Evolutionary conservation across 2,329 filamentous ascomycete species (phyloP).

Genomic region (Myriosclerotinia scirpicola): DNA sequence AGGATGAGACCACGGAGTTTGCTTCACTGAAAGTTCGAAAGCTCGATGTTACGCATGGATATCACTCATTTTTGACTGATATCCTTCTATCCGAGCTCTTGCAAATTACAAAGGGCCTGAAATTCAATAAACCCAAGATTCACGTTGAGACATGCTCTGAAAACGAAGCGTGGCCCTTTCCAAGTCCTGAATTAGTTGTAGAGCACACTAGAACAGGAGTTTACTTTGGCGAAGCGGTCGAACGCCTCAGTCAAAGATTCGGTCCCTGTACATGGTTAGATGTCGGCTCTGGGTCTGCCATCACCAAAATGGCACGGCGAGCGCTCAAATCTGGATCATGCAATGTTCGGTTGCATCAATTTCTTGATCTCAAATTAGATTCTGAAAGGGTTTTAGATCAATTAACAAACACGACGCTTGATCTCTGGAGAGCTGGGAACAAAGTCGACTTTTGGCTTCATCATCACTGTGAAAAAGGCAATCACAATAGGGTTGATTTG

Average conservation of each 20-base stretch:
- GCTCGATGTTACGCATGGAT: not conserved
- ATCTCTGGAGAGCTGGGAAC: constrained; percentile 39
- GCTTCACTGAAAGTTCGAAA: not conserved
- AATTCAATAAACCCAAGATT: not conserved
- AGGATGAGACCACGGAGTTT: not conserved
- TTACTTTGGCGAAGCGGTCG: not conserved
- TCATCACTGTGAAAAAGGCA: constrained; percentile 31
- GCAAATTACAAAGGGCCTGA: not conserved
- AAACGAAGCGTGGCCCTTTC: not conserved
- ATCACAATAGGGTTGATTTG: constrained; percentile 28
- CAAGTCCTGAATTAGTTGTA: not conserved
- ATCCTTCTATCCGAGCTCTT: not conserved
- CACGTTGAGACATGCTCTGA: not conserved
- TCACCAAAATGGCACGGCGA: not conserved
- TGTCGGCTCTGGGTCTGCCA: not conserved
- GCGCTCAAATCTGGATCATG: not conserved
- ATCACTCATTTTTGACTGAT: not conserved
- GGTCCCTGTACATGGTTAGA: not conserved
- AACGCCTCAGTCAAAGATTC: not conserved
- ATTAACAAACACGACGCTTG: constrained; percentile 33
- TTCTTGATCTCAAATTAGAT: constrained; percentile 23
- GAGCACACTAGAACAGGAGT: not conserved
- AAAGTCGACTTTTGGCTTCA: constrained; percentile 40
- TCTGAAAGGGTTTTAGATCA: constrained; percentile 18
- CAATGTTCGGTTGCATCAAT: not conserved